These are phyloP conservation scores for Phytopythium litorale DNA, from an alignment of 352 stramenopile genomes.

Conservation along the genomic window DNA sequence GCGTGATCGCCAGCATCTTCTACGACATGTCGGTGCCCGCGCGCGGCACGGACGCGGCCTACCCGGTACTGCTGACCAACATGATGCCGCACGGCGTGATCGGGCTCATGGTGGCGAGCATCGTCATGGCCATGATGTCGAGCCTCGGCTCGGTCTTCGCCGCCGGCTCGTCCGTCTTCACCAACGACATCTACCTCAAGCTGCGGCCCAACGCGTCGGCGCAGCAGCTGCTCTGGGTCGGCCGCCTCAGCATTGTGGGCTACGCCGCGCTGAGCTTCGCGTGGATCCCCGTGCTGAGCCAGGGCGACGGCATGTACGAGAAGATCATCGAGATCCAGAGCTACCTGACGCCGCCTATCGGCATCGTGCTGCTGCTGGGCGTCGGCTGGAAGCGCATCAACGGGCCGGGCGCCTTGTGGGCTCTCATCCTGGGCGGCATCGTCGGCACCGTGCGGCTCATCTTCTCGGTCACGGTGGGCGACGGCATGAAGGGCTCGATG, in stretches of 20 bases:
- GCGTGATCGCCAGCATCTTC: constrained; percentile 54
- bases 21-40: constrained; percentile 45
- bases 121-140: constrained; percentile 73
- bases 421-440: constrained; percentile 42
- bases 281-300: constrained; percentile 58
- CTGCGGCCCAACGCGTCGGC: constrained; percentile 44
- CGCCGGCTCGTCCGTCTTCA: constrained; percentile 52
- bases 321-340: constrained; percentile 61
- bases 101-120: constrained; percentile 63
- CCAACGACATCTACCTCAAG: constrained; percentile 65
- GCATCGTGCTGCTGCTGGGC: constrained; percentile 55
- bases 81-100: constrained; percentile 63
- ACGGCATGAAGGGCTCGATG: constrained; percentile 36
- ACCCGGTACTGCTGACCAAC: constrained; percentile 60
- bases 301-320: constrained; percentile 56
- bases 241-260: constrained; percentile 38
- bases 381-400: constrained; percentile 51
- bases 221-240: constrained; percentile 58
- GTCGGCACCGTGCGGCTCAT: constrained; percentile 47
- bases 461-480: constrained; percentile 51
- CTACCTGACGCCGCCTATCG: constrained; percentile 56
- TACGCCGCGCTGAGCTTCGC: constrained; percentile 54
- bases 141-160: constrained; percentile 62
- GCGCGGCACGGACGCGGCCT: constrained; percentile 53
- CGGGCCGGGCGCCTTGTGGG: constrained; percentile 40